Percentiles rank a stretch among this genome's conserved stretches.
phyloP scores from a whole-genome alignment of 257 asterid genomes.

The Handroanthus guayacan region DNA sequence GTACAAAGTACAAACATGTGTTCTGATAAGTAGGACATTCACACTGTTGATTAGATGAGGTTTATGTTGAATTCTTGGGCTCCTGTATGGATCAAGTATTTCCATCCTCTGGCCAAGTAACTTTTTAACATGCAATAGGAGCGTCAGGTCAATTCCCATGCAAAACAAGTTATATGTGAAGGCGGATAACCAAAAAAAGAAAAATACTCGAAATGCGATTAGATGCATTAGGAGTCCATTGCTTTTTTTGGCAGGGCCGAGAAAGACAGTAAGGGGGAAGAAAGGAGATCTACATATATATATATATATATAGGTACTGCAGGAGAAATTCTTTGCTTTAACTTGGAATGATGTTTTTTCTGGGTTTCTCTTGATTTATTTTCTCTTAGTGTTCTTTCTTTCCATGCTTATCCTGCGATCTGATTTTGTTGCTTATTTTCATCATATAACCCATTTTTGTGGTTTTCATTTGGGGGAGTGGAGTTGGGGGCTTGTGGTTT shows the following conservation, averaged over 20 bases:
- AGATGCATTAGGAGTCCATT: neutral
- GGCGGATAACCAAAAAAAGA: neutral
- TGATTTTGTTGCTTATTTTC: constrained; percentile 8
- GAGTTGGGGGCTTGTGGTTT: neutral
- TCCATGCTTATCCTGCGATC: neutral
- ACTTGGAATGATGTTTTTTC: constrained; percentile 3
- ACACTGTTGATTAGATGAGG: constrained; percentile 8
- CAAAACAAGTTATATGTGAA: constrained; percentile 1
- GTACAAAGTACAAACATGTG: neutral
- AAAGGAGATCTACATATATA: too few species aligned
- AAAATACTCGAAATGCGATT: neutral
- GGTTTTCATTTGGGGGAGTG: neutral
- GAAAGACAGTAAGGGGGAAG: neutral
- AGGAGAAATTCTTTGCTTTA: neutral
- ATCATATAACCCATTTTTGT: neutral
- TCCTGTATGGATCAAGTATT: constrained; percentile 1
- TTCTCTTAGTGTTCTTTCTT: neutral
- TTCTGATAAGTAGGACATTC: constrained; percentile 11
- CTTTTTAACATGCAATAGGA: constrained; percentile 21
- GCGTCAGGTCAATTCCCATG: constrained; percentile 8
- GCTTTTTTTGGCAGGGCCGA: neutral
- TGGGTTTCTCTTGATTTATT: constrained; percentile 5
- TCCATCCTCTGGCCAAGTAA: neutral
- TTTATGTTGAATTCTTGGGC: constrained; percentile 7
- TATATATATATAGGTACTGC: neutral